Evolutionary conservation across 441 rosid species (phyloP).

Genomic region (Croton setiger): DNA sequence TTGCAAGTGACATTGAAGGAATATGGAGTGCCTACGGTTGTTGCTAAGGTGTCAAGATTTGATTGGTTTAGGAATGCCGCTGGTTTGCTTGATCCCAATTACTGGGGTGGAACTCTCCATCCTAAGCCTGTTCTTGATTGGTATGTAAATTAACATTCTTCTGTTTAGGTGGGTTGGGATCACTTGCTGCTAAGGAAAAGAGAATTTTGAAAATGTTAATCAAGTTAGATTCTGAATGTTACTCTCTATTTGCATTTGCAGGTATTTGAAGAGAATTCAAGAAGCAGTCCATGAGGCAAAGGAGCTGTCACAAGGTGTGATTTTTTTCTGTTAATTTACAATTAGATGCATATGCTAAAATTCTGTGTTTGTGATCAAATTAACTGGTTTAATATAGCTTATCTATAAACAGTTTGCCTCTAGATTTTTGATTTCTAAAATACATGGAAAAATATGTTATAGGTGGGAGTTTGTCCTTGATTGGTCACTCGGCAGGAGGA

Average conservation of each 20-base stretch:
- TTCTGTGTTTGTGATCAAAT: not conserved
- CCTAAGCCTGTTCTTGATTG: conserved; percentile 97
- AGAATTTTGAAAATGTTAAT: no score
- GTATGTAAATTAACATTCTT: conserved; percentile 25
- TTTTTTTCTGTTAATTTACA: not conserved
- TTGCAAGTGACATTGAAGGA: conserved; percentile 48
- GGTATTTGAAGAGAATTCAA: conserved; percentile 75
- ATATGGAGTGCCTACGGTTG: conserved; percentile 62
- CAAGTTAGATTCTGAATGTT: not conserved
- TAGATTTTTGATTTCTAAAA: not conserved
- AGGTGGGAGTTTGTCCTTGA: conserved; percentile 68
- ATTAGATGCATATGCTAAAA: not conserved
- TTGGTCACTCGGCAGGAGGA: conserved; percentile 96
- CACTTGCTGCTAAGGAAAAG: no score
- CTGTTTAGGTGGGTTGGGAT: no score
- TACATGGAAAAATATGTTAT: conserved; percentile 12
- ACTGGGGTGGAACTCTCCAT: conserved; percentile 86
- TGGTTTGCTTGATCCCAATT: conserved; percentile 75
- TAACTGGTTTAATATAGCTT: not conserved
- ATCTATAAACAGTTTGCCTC: no score
- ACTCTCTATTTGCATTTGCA: conserved; percentile 17
- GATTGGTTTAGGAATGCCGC: conserved; percentile 98
- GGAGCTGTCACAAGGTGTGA: conserved; percentile 58
- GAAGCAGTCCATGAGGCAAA: conserved; percentile 75
- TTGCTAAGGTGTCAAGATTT: conserved; percentile 68